Evolutionary conservation across 345 rosid species (phyloP).

Genomic region (Kernera saxatilis): DNA sequence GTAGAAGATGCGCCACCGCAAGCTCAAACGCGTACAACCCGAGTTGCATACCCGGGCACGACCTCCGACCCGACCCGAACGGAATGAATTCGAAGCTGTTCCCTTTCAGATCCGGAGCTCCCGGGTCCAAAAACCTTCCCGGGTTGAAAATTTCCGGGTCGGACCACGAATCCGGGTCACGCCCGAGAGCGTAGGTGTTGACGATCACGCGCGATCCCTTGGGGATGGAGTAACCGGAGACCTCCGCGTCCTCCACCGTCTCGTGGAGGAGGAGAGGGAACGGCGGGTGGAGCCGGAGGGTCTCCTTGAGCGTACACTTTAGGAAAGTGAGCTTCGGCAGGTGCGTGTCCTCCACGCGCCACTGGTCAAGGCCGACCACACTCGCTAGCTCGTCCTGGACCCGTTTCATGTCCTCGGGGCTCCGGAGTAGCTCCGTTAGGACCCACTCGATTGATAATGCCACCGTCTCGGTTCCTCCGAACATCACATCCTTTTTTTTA

Average conservation of each 20-base stretch:
- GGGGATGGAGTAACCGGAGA: slow-evolving; percentile 49
- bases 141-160: slow-evolving; percentile 55
- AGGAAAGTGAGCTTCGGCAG: slow-evolving; percentile 49
- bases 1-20: slow-evolving; percentile 50
- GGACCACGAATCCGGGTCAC: slow-evolving; percentile 49
- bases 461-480: slow-evolving; percentile 72
- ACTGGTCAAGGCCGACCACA: slow-evolving; percentile 45
- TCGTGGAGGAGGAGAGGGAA: slow-evolving; percentile 74
- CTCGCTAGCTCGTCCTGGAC: slow-evolving; percentile 54
- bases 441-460: slow-evolving; percentile 74
- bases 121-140: slow-evolving; percentile 39
- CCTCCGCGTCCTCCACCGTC: slow-evolving; percentile 37
- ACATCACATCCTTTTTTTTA: slow-evolving; percentile 28
- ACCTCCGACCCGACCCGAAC: slow-evolving; percentile 72
- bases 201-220: slow-evolving; percentile 52
- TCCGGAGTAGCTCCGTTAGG: slow-evolving; percentile 49
- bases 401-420: slow-evolving; percentile 42
- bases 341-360: slow-evolving; percentile 44
- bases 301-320: slow-evolving; percentile 51
- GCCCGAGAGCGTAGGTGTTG: slow-evolving; percentile 52
- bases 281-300: slow-evolving; percentile 72
- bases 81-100: slow-evolving; percentile 55
- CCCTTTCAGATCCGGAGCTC: slow-evolving; percentile 53
- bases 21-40: slow-evolving; percentile 57
- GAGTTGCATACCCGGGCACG: slow-evolving; percentile 79